Evolutionary conservation across 2,329 filamentous ascomycete species (phyloP).

Genomic region (Alternaria consortialis): DNA sequence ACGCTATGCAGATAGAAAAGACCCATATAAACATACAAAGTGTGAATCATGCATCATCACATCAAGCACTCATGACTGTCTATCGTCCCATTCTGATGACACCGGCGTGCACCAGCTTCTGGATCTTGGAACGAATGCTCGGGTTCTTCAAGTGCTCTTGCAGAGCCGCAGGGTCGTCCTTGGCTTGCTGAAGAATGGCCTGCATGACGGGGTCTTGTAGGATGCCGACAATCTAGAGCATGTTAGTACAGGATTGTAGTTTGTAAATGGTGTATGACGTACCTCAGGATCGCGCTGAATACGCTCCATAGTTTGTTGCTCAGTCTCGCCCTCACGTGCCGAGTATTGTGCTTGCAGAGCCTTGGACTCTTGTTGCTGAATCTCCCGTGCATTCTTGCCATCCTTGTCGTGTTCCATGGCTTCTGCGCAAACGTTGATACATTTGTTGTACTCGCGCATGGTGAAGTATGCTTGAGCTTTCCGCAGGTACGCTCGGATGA

Average conservation of each 20-base stretch:
- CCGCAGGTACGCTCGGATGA: constrained; percentile 94
- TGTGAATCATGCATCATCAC: neutral
- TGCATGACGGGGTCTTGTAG: constrained; percentile 98
- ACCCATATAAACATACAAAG: constrained; percentile 3
- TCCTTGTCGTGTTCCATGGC: constrained; percentile 79
- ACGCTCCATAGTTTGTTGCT: constrained; percentile 92
- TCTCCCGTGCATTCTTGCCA: constrained; percentile 86
- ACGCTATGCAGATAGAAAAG: constrained; percentile 30
- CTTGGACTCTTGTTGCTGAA: constrained; percentile 94
- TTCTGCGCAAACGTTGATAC: constrained; percentile 86
- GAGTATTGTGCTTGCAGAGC: constrained; percentile 89
- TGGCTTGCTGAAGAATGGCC: constrained; percentile 94
- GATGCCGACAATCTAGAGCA: constrained; percentile 78
- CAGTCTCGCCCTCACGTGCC: constrained; percentile 90
- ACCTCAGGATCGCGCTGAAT: constrained; percentile 91
- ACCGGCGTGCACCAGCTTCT: constrained; percentile 92
- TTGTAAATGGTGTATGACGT: constrained; percentile 49
- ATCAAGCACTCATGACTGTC: neutral
- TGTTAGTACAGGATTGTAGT: constrained; percentile 30
- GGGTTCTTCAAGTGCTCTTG: constrained; percentile 98
- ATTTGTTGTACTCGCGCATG: constrained; percentile 98
- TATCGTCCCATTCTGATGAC: constrained; percentile 80
- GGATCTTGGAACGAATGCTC: constrained; percentile 83
- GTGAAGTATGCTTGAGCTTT: constrained; percentile 95
- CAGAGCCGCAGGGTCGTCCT: constrained; percentile 88